These are phyloP conservation scores for Microascus cirrosus DNA, from an alignment of 2,329 filamentous ascomycete species.

Conservation along the genomic window DNA sequence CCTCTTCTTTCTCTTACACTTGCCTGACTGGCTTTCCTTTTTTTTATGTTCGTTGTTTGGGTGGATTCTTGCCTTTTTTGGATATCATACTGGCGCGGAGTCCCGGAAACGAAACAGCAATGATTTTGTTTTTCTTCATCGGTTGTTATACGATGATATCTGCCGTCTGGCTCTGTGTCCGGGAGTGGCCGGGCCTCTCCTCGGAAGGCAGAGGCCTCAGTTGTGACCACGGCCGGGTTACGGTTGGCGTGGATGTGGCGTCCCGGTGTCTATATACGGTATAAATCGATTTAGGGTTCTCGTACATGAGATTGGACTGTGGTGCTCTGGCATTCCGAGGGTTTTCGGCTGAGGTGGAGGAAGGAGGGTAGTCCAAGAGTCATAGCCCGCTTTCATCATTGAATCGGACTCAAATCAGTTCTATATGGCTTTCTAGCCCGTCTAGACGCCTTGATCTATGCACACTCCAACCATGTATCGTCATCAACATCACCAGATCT, in stretches of 20 bases:
- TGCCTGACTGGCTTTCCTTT: background rate
- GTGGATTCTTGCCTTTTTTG: background rate
- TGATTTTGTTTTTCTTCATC: background rate
- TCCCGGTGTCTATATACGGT: too few species aligned
- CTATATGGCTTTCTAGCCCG: background rate
- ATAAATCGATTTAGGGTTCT: too few species aligned
- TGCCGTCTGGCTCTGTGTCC: background rate
- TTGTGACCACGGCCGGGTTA: too few species aligned
- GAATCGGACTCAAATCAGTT: background rate
- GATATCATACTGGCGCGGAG: background rate
- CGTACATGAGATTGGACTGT: too few species aligned
- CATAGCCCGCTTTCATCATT: background rate
- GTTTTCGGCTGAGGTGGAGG: too few species aligned
- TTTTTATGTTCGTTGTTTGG: background rate
- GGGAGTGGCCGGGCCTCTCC: too few species aligned
- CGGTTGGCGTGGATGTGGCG: too few species aligned
- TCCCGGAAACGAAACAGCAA: background rate
- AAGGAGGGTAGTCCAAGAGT: background rate
- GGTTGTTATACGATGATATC: background rate
- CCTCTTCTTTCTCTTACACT: background rate
- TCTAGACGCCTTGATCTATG: background rate
- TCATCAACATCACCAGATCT: slow-evolving; percentile 38
- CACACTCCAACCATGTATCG: background rate
- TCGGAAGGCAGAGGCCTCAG: too few species aligned
- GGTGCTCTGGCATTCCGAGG: too few species aligned